Evolutionary conservation across 306 rosid genomes (phyloP).

Genomic region (Inga leiocalycina): DNA sequence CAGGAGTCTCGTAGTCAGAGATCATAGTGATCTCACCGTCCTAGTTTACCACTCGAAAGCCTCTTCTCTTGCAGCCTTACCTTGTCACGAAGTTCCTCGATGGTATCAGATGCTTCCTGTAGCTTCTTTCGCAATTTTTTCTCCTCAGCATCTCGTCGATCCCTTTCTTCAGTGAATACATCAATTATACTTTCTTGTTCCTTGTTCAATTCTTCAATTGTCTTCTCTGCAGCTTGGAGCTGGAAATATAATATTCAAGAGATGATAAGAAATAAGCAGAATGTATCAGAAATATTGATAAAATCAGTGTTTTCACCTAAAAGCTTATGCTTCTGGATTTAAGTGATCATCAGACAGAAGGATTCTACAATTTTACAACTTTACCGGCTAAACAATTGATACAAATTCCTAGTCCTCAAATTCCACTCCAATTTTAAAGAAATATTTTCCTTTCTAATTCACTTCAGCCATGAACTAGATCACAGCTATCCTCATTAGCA

Average conservation of each 20-base stretch:
- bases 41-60: background rate
- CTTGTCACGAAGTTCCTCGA: slow-evolving; percentile 72
- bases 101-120: slow-evolving; percentile 80
- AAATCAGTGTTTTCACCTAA: background rate
- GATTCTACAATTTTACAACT: background rate
- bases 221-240: slow-evolving; percentile 45
- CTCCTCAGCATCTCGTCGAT: slow-evolving; percentile 73
- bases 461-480: background rate
- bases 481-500: background rate
- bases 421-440: background rate
- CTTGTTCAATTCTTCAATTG: slow-evolving; percentile 58
- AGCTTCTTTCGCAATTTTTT: slow-evolving; percentile 68
- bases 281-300: background rate
- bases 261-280: background rate
- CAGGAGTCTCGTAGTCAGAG: background rate
- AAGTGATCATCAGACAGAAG: background rate
- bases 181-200: slow-evolving; percentile 83
- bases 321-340: background rate
- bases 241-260: slow-evolving; percentile 25
- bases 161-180: slow-evolving; percentile 85
- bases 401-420: background rate
- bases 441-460: background rate
- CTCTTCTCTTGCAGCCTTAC: slow-evolving; percentile 56
- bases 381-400: background rate
- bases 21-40: background rate